Conservation (phyloP, 129 eudicot species). For the Cynara cardunculus region DNA sequence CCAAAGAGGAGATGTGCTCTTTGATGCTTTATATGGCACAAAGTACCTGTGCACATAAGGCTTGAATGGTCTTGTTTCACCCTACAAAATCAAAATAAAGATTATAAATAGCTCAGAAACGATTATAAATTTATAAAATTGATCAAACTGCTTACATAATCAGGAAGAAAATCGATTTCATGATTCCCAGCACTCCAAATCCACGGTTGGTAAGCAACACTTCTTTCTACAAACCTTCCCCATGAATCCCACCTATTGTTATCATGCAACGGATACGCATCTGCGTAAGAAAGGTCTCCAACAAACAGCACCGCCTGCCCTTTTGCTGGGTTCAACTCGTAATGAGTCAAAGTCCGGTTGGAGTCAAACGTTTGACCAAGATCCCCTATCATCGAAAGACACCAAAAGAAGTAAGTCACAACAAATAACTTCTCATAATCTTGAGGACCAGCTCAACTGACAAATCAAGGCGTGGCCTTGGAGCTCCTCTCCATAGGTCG, state of each 20-base stretch:
- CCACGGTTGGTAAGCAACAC: slow-evolving; percentile 87
- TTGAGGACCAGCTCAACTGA: no score
- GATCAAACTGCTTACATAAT: slow-evolving; percentile 37
- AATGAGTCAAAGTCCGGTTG: slow-evolving; percentile 70
- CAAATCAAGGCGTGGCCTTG: no score
- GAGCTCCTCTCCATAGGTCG: neutral
- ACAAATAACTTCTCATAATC: neutral
- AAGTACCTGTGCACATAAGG: slow-evolving; percentile 67
- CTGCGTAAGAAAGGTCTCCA: slow-evolving; percentile 92
- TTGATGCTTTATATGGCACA: slow-evolving; percentile 61
- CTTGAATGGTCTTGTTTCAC: slow-evolving; percentile 82
- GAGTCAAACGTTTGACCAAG: slow-evolving; percentile 91
- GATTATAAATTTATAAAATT: neutral
- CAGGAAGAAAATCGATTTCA: slow-evolving; percentile 75
- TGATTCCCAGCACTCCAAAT: slow-evolving; percentile 96
- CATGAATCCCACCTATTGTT: slow-evolving; percentile 93
- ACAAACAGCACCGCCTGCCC: slow-evolving; percentile 74
- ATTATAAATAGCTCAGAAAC: neutral
- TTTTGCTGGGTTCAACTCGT: slow-evolving; percentile 66
- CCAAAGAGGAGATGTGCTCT: slow-evolving; percentile 86
- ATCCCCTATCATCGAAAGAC: slow-evolving; percentile 52
- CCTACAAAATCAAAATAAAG: slow-evolving; percentile 40
- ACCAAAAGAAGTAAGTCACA: slow-evolving; percentile 7
- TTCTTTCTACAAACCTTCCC: slow-evolving; percentile 90
- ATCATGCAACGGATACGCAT: slow-evolving; percentile 69